These are phyloP conservation scores for Paraphoma sp. DNA, from an alignment of 2,329 filamentous ascomycete species.

Conservation along the genomic window DNA sequence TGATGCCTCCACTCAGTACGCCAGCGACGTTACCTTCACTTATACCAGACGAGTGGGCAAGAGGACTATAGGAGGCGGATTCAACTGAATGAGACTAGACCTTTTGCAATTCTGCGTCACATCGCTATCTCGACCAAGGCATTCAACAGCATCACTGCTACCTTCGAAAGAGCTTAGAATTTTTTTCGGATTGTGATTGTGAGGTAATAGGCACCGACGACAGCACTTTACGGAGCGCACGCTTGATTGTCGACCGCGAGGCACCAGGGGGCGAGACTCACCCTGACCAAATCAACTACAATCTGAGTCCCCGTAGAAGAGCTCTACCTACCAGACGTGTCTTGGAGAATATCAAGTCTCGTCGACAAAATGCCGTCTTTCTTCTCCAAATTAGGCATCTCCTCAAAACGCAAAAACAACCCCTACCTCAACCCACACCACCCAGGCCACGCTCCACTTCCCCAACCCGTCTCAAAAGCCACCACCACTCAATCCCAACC, in stretches of 20 bases:
- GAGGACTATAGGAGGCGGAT: neutral
- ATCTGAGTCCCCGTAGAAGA: neutral
- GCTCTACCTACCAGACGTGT: neutral
- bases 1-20: neutral
- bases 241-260: neutral
- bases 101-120: neutral
- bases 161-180: neutral
- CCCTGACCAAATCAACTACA: neutral
- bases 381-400: constrained; percentile 2
- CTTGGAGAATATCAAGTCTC: neutral
- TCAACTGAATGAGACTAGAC: neutral
- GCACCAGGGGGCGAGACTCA: neutral
- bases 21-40: neutral
- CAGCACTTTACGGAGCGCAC: neutral
- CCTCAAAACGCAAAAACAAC: constrained; percentile 11
- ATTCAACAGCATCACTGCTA: neutral
- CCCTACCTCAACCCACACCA: constrained; percentile 20
- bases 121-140: neutral
- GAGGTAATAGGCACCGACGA: neutral
- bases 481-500: constrained; percentile 2
- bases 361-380: constrained; percentile 10
- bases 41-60: neutral
- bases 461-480: neutral
- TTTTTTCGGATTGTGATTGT: neutral
- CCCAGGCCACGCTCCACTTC: constrained; percentile 5